Conservation (phyloP, 352 stramenopile species). For the Albugo candida region DNA sequence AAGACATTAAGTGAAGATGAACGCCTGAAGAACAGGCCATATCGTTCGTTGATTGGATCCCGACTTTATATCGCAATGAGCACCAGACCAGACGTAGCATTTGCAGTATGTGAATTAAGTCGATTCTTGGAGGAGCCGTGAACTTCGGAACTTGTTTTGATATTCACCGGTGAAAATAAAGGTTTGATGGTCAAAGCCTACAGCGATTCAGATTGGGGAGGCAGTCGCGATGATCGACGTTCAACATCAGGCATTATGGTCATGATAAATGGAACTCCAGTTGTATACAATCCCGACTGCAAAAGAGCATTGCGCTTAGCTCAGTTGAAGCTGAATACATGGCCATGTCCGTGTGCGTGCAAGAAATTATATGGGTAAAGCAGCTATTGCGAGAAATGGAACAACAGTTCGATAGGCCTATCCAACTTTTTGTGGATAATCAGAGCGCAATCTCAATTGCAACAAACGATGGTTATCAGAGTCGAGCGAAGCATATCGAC, state of each 20-base stretch:
- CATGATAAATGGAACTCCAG: neutral
- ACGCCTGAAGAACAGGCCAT: neutral
- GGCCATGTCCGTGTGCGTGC: neutral
- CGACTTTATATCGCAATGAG: neutral
- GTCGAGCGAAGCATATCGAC: slow-evolving; percentile 12
- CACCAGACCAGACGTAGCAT: neutral
- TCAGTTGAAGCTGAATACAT: neutral
- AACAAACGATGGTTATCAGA: neutral
- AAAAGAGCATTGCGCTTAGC: neutral
- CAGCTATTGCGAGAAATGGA: neutral
- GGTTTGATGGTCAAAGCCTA: neutral
- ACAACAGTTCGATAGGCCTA: neutral
- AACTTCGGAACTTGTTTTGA: neutral
- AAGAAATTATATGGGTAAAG: neutral
- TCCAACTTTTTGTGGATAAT: slow-evolving; percentile 3
- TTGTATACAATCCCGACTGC: neutral
- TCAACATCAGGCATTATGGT: neutral
- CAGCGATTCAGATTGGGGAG: neutral
- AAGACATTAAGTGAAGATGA: neutral
- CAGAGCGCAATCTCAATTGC: slow-evolving; percentile 8
- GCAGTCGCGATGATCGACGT: neutral
- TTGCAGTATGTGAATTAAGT: neutral
- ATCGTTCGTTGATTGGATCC: neutral
- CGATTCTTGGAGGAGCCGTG: neutral
- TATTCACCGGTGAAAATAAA: neutral